These are phyloP conservation scores for Trametes cubensis DNA, from an alignment of 768 basidiomycete genomes.

Conservation along the genomic window DNA sequence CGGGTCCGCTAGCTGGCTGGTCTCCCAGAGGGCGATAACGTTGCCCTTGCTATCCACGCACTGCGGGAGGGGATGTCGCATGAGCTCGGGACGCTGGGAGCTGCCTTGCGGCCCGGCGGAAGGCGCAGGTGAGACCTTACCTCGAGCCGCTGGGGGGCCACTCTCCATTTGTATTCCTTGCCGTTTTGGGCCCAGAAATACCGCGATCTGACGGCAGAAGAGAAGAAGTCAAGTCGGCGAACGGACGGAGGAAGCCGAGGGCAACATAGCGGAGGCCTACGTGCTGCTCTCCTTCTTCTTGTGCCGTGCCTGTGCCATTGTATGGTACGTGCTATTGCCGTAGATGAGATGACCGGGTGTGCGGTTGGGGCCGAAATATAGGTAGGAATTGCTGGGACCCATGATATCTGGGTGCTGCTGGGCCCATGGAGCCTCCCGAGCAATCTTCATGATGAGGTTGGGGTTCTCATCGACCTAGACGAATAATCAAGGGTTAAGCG, in stretches of 20 bases:
- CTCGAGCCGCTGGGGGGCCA: conserved; percentile 66
- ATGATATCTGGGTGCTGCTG: conserved; percentile 69
- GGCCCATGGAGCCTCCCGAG: conserved; percentile 67
- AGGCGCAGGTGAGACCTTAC: conserved; percentile 40
- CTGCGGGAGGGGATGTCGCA: conserved; percentile 38
- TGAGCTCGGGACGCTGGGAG: conserved; percentile 8
- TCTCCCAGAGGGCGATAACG: conserved; percentile 67
- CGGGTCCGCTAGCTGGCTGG: conserved; percentile 56
- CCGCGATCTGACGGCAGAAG: conserved; percentile 53
- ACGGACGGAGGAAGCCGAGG: neutral
- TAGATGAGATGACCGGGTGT: conserved; percentile 67
- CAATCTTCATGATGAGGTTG: conserved; percentile 64
- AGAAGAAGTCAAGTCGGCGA: neutral
- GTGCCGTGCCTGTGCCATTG: conserved; percentile 60
- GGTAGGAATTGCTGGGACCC: conserved; percentile 78
- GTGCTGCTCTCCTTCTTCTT: conserved; percentile 63
- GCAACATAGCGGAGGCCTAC: conserved; percentile 45
- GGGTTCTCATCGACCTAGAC: conserved; percentile 56
- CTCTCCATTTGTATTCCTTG: conserved; percentile 76
- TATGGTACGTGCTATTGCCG: conserved; percentile 58
- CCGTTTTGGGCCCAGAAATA: conserved; percentile 76
- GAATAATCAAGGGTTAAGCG: conserved; percentile 3
- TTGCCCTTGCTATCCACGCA: conserved; percentile 63
- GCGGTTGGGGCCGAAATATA: conserved; percentile 72
- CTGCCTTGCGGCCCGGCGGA: neutral